phyloP scores from a whole-genome alignment of 768 basidiomycete species.

The Rickenella mellea region DNA sequence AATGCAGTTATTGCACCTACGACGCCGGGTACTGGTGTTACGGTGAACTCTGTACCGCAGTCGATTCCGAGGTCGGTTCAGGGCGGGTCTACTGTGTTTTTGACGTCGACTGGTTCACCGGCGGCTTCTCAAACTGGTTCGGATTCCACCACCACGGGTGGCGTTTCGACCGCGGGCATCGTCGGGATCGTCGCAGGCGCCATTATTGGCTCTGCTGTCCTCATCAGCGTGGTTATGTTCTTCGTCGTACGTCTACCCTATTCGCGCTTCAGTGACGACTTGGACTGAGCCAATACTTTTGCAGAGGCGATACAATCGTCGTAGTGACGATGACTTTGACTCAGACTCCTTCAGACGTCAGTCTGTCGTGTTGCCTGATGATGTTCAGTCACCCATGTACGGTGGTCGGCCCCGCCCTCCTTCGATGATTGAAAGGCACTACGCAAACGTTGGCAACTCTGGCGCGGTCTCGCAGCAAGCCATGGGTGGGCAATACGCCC shows the following conservation, averaged over 20 bases:
- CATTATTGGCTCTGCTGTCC: constrained; percentile 21
- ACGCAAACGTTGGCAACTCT: not conserved
- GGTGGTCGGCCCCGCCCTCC: constrained; percentile 38
- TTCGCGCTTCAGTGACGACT: not conserved
- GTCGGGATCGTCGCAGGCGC: constrained; percentile 12
- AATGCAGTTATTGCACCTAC: too few species aligned
- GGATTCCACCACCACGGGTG: too few species aligned
- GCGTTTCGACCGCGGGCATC: not conserved
- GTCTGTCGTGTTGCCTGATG: constrained; percentile 51
- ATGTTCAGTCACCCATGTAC: constrained; percentile 15
- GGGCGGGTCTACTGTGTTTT: too few species aligned
- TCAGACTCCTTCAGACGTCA: constrained; percentile 50
- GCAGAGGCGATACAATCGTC: constrained; percentile 15
- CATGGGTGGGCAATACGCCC: not conserved
- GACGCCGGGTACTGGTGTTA: too few species aligned
- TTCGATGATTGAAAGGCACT: constrained; percentile 50
- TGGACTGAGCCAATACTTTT: constrained; percentile 6
- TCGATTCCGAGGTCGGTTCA: too few species aligned
- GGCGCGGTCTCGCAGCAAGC: not conserved
- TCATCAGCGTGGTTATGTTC: constrained; percentile 22
- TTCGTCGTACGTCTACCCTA: constrained; percentile 22
- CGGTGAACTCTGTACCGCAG: too few species aligned
- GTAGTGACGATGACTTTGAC: constrained; percentile 30
- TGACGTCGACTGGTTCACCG: too few species aligned
- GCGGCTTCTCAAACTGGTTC: too few species aligned